Evolutionary conservation across 2,329 filamentous ascomycete species (phyloP).

Genomic region (Microascus cirrosus): DNA sequence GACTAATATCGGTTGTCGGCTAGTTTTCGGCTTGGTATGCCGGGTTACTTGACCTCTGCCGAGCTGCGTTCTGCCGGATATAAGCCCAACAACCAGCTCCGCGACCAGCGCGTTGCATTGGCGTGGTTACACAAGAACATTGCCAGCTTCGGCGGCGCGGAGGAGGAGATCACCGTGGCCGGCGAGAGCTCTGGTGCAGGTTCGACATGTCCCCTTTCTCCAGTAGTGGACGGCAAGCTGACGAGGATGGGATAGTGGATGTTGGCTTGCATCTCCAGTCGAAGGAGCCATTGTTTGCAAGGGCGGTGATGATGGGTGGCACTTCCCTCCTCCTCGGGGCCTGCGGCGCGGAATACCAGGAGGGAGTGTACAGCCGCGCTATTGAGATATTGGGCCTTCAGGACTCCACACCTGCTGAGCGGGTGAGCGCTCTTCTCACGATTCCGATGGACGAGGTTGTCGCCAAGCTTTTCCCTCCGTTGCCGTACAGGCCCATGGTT

Average conservation of each 20-base stretch:
- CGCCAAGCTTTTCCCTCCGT: background rate
- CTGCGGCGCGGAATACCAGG: background rate
- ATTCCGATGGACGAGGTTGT: background rate
- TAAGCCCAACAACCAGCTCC: conserved; percentile 29
- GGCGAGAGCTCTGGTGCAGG: conserved; percentile 37
- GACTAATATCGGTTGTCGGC: background rate
- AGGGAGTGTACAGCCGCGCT: background rate
- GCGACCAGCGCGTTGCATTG: conserved; percentile 22
- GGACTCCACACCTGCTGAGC: background rate
- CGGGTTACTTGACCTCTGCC: conserved; percentile 34
- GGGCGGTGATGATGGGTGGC: background rate
- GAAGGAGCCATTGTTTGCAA: background rate
- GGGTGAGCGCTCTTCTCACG: background rate
- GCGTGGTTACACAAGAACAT: conserved; percentile 21
- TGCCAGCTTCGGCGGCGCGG: conserved; percentile 20
- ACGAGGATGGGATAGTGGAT: background rate
- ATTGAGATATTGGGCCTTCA: background rate
- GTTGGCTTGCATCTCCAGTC: background rate
- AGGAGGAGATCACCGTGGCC: conserved; percentile 18
- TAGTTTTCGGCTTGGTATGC: conserved; percentile 32
- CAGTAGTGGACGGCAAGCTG: background rate
- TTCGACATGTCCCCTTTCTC: conserved; percentile 11
- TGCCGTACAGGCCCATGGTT: background rate
- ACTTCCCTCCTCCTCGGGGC: background rate
- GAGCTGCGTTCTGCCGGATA: conserved; percentile 32